Evolutionary conservation across 2,329 filamentous ascomycete genomes (phyloP).

Genomic region (Leptosphaerulina australis): DNA sequence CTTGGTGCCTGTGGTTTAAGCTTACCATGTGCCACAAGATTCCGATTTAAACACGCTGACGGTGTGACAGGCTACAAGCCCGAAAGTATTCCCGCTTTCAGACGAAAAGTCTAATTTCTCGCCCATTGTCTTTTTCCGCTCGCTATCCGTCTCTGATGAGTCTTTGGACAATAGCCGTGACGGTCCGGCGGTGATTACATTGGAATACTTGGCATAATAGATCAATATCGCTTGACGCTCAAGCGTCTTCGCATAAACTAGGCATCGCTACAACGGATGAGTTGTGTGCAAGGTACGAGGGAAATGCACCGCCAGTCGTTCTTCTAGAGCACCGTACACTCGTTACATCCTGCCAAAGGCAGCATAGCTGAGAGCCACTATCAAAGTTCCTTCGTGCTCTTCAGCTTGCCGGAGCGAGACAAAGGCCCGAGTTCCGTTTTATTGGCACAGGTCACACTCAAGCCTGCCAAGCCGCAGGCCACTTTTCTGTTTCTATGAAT

Average conservation of each 20-base stretch:
- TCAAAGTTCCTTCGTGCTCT: slow-evolving; percentile 27
- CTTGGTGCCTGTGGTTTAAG: slow-evolving; percentile 43
- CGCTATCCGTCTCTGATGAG: not conserved
- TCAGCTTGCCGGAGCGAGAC: slow-evolving; percentile 42
- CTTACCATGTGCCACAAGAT: slow-evolving; percentile 42
- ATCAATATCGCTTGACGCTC: slow-evolving; percentile 7
- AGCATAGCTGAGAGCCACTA: slow-evolving; percentile 26
- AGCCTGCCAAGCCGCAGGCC: slow-evolving; percentile 43
- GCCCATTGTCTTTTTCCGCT: not conserved
- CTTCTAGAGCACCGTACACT: slow-evolving; percentile 14
- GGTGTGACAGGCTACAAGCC: slow-evolving; percentile 6
- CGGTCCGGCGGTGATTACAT: slow-evolving; percentile 9
- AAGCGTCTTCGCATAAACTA: slow-evolving; percentile 15
- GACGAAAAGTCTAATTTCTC: slow-evolving; percentile 1
- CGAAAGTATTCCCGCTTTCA: slow-evolving; percentile 1
- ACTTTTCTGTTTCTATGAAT: slow-evolving; percentile 38
- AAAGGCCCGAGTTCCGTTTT: slow-evolving; percentile 38
- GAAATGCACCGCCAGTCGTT: slow-evolving; percentile 14
- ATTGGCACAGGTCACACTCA: slow-evolving; percentile 43
- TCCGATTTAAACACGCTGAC: slow-evolving; percentile 30
- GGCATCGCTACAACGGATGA: slow-evolving; percentile 3
- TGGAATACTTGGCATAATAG: slow-evolving; percentile 5
- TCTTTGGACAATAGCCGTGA: slow-evolving; percentile 1
- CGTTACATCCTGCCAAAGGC: slow-evolving; percentile 28
- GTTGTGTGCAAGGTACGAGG: not conserved